Percentiles rank a stretch among this genome's conserved stretches.
These are phyloP conservation scores for Yamadazyma laniorum DNA, from an alignment of 805 yeast species.

Conservation along the genomic window DNA sequence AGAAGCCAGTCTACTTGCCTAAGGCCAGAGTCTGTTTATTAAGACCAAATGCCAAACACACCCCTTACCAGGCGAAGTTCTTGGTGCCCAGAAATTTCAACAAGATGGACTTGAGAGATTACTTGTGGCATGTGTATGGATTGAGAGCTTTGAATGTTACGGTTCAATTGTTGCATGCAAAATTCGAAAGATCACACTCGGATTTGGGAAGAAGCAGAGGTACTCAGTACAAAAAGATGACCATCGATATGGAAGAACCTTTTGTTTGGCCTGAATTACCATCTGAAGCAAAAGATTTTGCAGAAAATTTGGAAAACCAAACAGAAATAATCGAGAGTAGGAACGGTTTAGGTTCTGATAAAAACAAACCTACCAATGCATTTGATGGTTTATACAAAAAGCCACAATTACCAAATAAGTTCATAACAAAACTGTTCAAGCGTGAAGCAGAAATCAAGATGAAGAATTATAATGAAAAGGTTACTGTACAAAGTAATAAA, in stretches of 20 bases:
- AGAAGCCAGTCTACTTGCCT: slow-evolving; percentile 76
- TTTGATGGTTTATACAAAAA: slow-evolving; percentile 66
- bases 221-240: slow-evolving; percentile 91
- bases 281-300: slow-evolving; percentile 34
- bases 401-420: slow-evolving; percentile 42
- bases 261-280: slow-evolving; percentile 85
- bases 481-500: slow-evolving; percentile 26
- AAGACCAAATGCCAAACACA: slow-evolving; percentile 92
- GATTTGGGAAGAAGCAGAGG: slow-evolving; percentile 71
- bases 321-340: slow-evolving; percentile 50
- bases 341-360: slow-evolving; percentile 62
- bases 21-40: slow-evolving; percentile 75
- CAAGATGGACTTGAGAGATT: slow-evolving; percentile 91
- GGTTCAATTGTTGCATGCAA: slow-evolving; percentile 76
- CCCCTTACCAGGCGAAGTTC: slow-evolving; percentile 96
- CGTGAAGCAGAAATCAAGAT: slow-evolving; percentile 22
- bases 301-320: slow-evolving; percentile 46
- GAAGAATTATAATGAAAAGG: slow-evolving; percentile 19
- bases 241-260: slow-evolving; percentile 93
- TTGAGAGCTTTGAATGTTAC: slow-evolving; percentile 86
- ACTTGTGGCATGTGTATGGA: slow-evolving; percentile 86
- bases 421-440: slow-evolving; percentile 28
- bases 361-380: slow-evolving; percentile 62
- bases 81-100: slow-evolving; percentile 92
- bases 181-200: slow-evolving; percentile 50